Conservation (phyloP, 2,329 filamentous ascomycete genomes). For the Fusarium floridanum region DNA sequence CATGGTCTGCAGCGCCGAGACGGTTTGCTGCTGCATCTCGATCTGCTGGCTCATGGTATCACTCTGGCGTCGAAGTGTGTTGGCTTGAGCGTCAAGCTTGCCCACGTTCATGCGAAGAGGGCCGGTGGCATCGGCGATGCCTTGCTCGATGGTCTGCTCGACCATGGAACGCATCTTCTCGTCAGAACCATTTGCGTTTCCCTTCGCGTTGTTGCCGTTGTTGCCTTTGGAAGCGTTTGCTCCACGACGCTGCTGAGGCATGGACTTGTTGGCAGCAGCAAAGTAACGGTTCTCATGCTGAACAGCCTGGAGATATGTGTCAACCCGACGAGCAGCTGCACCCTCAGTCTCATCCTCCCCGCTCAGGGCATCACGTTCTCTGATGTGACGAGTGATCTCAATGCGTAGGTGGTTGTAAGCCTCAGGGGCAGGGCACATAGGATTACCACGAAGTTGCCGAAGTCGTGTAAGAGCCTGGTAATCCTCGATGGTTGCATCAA, state of each 20-base stretch:
- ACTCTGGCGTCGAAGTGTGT: slow-evolving; percentile 43
- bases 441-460: slow-evolving; percentile 41
- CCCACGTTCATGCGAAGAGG: slow-evolving; percentile 48
- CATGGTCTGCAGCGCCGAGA: slow-evolving; percentile 35
- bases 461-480: slow-evolving; percentile 49
- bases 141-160: slow-evolving; percentile 50
- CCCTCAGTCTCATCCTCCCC: slow-evolving; percentile 31
- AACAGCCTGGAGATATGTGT: slow-evolving; percentile 44
- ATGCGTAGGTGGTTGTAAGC: slow-evolving; percentile 46
- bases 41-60: slow-evolving; percentile 44
- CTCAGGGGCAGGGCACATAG: slow-evolving; percentile 20
- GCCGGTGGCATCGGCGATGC: slow-evolving; percentile 48
- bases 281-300: slow-evolving; percentile 41
- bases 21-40: slow-evolving; percentile 40
- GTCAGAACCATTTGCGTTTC: slow-evolving; percentile 17
- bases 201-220: background rate
- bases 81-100: slow-evolving; percentile 24
- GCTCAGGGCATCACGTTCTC: slow-evolving; percentile 50
- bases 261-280: slow-evolving; percentile 13
- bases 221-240: background rate
- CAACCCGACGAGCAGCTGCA: slow-evolving; percentile 42
- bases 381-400: slow-evolving; percentile 52
- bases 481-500: slow-evolving; percentile 48
- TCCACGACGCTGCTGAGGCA: slow-evolving; percentile 13
- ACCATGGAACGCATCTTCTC: slow-evolving; percentile 48